These are phyloP conservation scores for Thalassiosira livingstoniorum DNA, from an alignment of 352 stramenopile species.

Conservation along the genomic window DNA sequence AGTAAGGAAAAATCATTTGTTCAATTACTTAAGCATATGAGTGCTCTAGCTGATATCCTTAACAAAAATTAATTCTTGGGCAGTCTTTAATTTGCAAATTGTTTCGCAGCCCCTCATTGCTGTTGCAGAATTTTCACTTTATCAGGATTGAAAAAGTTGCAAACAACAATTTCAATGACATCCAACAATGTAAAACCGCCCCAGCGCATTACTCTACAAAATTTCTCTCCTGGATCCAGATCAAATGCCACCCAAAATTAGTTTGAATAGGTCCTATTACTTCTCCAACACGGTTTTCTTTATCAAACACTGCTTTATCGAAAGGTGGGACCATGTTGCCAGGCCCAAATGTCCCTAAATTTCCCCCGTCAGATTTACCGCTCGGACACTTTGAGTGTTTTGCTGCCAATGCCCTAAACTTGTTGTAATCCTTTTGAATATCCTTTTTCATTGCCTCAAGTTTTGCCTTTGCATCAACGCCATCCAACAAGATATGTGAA, in stretches of 20 bases:
- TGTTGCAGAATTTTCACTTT: too few species aligned
- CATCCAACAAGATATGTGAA: conserved; percentile 75
- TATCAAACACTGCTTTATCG: conserved; percentile 73
- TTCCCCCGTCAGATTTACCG: conserved; percentile 57
- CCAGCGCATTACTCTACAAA: conserved; percentile 63
- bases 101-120: too few species aligned
- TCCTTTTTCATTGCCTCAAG: conserved; percentile 65
- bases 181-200: too few species aligned
- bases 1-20: too few species aligned
- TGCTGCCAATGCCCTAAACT: conserved; percentile 67
- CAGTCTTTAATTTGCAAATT: too few species aligned
- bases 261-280: conserved; percentile 72
- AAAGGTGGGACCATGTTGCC: conserved; percentile 71
- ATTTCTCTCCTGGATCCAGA: conserved; percentile 85
- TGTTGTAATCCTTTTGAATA: conserved; percentile 60
- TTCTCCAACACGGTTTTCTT: conserved; percentile 53
- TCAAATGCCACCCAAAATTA: conserved; percentile 77
- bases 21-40: too few species aligned
- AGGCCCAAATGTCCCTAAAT: conserved; percentile 61
- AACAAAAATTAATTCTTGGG: too few species aligned
- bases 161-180: too few species aligned
- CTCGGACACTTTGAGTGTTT: conserved; percentile 77
- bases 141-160: too few species aligned
- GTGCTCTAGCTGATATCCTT: too few species aligned
- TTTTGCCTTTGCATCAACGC: conserved; percentile 58